phyloP scores from a whole-genome alignment of 139 green algal genomes.

The Zygnema cylindricum region DNA sequence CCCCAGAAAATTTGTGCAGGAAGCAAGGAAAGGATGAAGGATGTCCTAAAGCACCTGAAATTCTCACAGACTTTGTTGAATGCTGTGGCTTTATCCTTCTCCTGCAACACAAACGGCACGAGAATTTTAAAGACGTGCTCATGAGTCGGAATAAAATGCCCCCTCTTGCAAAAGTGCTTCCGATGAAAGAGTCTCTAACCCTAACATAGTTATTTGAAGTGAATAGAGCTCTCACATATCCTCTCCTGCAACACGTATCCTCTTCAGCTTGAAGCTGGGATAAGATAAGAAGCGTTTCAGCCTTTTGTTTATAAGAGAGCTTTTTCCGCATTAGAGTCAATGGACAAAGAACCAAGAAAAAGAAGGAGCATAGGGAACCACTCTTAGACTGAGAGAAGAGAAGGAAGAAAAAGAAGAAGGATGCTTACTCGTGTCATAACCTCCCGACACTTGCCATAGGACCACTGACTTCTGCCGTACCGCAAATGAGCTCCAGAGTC shows the following conservation, averaged over 20 bases:
- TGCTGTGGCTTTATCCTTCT: conserved; percentile 33
- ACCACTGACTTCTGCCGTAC: conserved; percentile 48
- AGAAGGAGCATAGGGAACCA: background rate
- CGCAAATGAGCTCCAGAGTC: conserved; percentile 43
- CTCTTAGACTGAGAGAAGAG: conserved; percentile 12
- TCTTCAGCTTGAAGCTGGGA: no score
- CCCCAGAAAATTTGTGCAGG: background rate
- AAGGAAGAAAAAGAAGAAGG: background rate
- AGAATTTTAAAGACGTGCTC: no score
- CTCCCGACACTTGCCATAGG: conserved; percentile 53
- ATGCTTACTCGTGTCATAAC: conserved; percentile 44
- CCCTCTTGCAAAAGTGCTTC: no score
- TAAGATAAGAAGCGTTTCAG: no score
- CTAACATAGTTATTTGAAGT: no score
- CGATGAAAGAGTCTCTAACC: no score
- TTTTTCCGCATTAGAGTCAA: no score
- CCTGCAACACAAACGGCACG: conserved; percentile 25
- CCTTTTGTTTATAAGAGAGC: no score
- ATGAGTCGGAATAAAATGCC: no score
- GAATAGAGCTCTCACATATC: no score
- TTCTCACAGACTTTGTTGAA: conserved; percentile 44
- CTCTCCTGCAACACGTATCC: no score
- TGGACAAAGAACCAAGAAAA: no score
- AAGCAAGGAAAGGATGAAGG: conserved; percentile 1
- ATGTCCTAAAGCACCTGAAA: conserved; percentile 7